Percentiles rank a stretch among this genome's conserved stretches.
Evolutionary conservation across 1,139 yeast species (phyloP).

Genomic region (Suhomyces maxii): DNA sequence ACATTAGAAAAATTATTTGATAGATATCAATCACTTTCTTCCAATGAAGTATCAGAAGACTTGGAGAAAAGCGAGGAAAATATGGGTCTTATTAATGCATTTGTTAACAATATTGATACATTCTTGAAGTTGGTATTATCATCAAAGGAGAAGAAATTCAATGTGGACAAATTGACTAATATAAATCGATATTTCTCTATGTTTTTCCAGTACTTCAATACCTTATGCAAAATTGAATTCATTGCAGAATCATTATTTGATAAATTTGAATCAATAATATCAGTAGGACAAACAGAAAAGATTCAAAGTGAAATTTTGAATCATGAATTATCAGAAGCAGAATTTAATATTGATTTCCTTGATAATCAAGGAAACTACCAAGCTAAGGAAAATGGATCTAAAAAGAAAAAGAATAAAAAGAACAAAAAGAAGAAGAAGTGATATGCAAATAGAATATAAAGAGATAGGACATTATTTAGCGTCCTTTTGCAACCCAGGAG

Average conservation of each 20-base stretch:
- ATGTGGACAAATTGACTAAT: not conserved
- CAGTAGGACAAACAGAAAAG: constrained; percentile 17
- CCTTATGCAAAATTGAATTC: constrained; percentile 32
- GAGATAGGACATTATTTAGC: too few relatives aligned
- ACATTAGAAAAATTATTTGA: constrained; percentile 14
- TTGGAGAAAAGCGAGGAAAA: constrained; percentile 16
- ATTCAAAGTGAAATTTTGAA: not conserved
- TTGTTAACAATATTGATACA: constrained; percentile 17
- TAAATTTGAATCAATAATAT: constrained; percentile 25
- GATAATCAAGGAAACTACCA: constrained; percentile 15
- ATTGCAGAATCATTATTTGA: constrained; percentile 31
- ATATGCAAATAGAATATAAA: not conserved
- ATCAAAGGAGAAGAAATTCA: not conserved
- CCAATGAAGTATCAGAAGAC: constrained; percentile 18
- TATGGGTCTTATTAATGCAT: constrained; percentile 7
- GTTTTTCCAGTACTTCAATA: constrained; percentile 30
- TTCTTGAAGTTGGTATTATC: constrained; percentile 10
- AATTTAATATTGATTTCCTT: constrained; percentile 26
- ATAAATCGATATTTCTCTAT: constrained; percentile 22
- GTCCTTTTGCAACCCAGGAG: too few relatives aligned
- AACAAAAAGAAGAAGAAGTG: constrained; percentile 18
- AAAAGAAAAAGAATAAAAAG: constrained; percentile 27
- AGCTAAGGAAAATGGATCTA: constrained; percentile 14
- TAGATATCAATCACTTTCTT: constrained; percentile 11
- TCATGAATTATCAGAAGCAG: constrained; percentile 16